phyloP scores from a whole-genome alignment of 768 basidiomycete species.

The Galerina sulciceps region DNA sequence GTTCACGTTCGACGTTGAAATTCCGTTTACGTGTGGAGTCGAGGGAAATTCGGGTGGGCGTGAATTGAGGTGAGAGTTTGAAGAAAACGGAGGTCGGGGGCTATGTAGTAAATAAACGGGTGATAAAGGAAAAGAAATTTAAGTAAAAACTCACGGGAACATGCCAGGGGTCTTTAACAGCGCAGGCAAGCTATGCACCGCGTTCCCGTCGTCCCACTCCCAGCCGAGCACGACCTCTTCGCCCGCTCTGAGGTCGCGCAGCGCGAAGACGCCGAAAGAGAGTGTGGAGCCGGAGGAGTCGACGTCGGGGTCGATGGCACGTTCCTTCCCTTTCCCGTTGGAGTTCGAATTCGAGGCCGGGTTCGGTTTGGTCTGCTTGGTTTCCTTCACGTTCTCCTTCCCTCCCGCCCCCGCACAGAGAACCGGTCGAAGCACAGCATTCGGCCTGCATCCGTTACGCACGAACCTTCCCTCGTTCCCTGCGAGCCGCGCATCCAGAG shows the following conservation, averaged over 20 bases:
- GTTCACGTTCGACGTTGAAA: too few species aligned
- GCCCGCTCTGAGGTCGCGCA: constrained; percentile 70
- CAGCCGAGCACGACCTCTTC: constrained; percentile 91
- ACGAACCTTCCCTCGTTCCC: constrained; percentile 70
- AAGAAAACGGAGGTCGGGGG: background rate
- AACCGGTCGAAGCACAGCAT: constrained; percentile 64
- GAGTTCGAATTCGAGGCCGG: background rate
- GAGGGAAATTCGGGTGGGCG: background rate
- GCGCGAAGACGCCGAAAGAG: constrained; percentile 81
- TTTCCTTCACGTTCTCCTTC: constrained; percentile 12
- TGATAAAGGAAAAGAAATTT: constrained; percentile 6
- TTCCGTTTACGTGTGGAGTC: background rate
- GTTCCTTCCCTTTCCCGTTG: constrained; percentile 8
- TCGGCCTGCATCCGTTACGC: constrained; percentile 66
- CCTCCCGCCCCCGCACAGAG: constrained; percentile 35
- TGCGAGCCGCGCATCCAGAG: constrained; percentile 77
- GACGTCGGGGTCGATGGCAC: constrained; percentile 21
- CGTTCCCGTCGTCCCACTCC: constrained; percentile 97
- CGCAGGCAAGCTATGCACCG: constrained; percentile 78
- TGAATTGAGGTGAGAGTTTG: background rate
- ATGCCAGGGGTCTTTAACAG: constrained; percentile 59
- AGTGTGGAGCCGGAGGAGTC: constrained; percentile 39
- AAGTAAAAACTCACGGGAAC: constrained; percentile 54
- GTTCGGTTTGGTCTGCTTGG: constrained; percentile 10
- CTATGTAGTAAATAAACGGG: background rate